phyloP scores from a whole-genome alignment of 352 stramenopile species.

The Phytophthora gonapodyides region DNA sequence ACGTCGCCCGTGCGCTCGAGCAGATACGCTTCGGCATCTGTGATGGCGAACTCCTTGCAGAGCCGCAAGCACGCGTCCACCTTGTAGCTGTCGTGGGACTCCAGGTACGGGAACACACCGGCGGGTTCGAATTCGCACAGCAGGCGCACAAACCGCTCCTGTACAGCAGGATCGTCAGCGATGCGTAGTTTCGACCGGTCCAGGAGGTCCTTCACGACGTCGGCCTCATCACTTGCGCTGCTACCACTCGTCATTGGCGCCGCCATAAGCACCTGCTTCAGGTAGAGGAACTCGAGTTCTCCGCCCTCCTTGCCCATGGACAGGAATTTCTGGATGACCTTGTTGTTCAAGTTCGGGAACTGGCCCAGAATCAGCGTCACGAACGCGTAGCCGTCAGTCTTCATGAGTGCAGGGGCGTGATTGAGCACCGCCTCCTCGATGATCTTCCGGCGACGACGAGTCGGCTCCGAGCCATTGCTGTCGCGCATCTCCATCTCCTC shows the following conservation, averaged over 20 bases:
- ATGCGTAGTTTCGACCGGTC: slow-evolving; percentile 83
- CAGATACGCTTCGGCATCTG: slow-evolving; percentile 90
- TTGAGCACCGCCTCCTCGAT: slow-evolving; percentile 82
- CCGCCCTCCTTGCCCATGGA: slow-evolving; percentile 79
- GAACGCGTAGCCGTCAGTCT: slow-evolving; percentile 88
- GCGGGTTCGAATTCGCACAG: slow-evolving; percentile 81
- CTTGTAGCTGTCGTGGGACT: slow-evolving; percentile 89
- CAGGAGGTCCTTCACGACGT: slow-evolving; percentile 80
- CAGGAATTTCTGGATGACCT: slow-evolving; percentile 83
- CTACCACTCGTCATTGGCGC: slow-evolving; percentile 50
- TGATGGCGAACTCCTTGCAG: slow-evolving; percentile 87
- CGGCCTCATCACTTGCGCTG: slow-evolving; percentile 63
- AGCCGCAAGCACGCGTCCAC: slow-evolving; percentile 84
- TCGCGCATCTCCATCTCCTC: slow-evolving; percentile 51
- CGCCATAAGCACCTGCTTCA: slow-evolving; percentile 78
- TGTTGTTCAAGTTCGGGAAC: slow-evolving; percentile 86
- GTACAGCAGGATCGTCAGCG: slow-evolving; percentile 77
- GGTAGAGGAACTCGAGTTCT: slow-evolving; percentile 82
- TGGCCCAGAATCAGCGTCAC: slow-evolving; percentile 88
- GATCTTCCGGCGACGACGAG: slow-evolving; percentile 55
- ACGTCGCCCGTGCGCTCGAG: slow-evolving; percentile 94
- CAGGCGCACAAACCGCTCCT: slow-evolving; percentile 83
- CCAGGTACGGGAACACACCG: slow-evolving; percentile 79
- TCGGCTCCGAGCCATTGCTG: slow-evolving; percentile 32
- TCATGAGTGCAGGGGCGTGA: slow-evolving; percentile 82